Conservation (phyloP, 345 rosid species). For the Eutrema heterophyllum region DNA sequence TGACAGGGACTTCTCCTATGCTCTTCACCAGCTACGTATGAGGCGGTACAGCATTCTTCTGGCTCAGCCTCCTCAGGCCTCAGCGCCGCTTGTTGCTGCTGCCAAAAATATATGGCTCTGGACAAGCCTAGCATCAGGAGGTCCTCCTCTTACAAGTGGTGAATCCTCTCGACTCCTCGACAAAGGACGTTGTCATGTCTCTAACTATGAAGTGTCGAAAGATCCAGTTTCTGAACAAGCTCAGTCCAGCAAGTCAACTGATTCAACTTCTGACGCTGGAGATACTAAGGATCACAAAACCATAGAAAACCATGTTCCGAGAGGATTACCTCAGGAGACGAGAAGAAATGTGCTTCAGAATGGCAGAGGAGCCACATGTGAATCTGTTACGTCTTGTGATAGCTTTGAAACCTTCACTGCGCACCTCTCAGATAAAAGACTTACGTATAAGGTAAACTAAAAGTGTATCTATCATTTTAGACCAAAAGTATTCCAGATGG, state of each 20-base stretch:
- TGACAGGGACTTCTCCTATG: conserved; percentile 79
- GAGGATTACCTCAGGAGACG: conserved; percentile 34
- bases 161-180: conserved; percentile 35
- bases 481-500: background rate
- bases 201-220: conserved; percentile 15
- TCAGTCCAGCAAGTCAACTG: conserved; percentile 33
- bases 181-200: no score
- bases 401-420: conserved; percentile 3
- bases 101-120: conserved; percentile 82
- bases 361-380: conserved; percentile 36
- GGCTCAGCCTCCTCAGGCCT: conserved; percentile 70
- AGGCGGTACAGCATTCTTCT: conserved; percentile 76
- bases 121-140: conserved; percentile 67
- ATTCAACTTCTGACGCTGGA: conserved; percentile 22
- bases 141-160: conserved; percentile 45
- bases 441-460: conserved; percentile 15
- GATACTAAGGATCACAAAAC: conserved; percentile 34
- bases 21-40: conserved; percentile 87
- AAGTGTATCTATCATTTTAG: background rate
- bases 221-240: conserved; percentile 28
- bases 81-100: conserved; percentile 70
- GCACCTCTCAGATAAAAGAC: background rate
- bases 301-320: conserved; percentile 37
- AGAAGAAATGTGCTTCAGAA: conserved; percentile 36
- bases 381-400: conserved; percentile 41